Conservation (phyloP, 495 filamentous ascomycete species). For the Parachaetomium inaequale region DNA sequence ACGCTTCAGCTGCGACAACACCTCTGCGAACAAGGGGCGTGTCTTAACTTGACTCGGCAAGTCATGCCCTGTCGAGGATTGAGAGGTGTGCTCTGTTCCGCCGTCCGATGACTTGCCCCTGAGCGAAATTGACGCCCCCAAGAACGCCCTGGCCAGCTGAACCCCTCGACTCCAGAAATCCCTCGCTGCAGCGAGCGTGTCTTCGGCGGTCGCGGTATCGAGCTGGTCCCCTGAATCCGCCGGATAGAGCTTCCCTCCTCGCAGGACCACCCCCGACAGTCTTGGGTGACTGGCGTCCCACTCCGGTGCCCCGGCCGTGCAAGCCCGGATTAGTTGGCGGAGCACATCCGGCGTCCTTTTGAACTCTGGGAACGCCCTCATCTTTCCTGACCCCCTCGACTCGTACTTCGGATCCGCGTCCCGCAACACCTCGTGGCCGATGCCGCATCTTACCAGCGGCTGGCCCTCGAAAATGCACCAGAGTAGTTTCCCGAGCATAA, state of each 20-base stretch:
- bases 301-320: conserved; percentile 29
- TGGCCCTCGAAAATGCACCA: conserved; percentile 39
- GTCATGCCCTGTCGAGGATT: no score
- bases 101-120: not conserved
- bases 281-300: conserved; percentile 15
- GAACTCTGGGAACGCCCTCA: conserved; percentile 28
- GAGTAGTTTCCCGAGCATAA: conserved; percentile 37
- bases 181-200: conserved; percentile 6
- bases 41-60: no score
- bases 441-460: conserved; percentile 24
- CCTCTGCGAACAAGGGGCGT: no score
- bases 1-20: no score
- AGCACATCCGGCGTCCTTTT: conserved; percentile 18
- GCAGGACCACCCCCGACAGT: conserved; percentile 13
- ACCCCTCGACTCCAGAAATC: conserved; percentile 16
- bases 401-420: conserved; percentile 10
- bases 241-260: conserved; percentile 15
- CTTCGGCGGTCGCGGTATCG: not conserved
- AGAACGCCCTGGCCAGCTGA: conserved; percentile 5
- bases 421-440: conserved; percentile 27
- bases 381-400: not conserved
- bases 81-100: no score
- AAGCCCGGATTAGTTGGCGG: conserved; percentile 22
- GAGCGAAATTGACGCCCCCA: not conserved
- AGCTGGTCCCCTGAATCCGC: not conserved